Evolutionary conservation across 768 basidiomycete genomes (phyloP).

Genomic region (Trametes sanguinea): DNA sequence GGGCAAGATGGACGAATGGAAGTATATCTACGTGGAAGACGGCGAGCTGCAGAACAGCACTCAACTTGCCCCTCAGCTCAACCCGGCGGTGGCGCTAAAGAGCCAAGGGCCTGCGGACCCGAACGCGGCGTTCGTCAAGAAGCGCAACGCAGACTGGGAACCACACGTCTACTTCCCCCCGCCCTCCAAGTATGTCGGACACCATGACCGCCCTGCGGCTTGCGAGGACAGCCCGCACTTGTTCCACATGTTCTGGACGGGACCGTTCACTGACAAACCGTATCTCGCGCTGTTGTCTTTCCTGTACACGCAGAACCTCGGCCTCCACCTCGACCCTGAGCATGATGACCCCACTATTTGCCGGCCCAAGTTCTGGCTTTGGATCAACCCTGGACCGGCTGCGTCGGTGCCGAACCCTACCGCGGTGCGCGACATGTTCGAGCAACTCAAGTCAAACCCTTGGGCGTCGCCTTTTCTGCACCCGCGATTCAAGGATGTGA

Average conservation of each 20-base stretch:
- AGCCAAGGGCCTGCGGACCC: conserved; percentile 42
- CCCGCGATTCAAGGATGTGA: conserved; percentile 85
- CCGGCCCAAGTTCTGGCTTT: conserved; percentile 93
- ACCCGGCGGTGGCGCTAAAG: conserved; percentile 33
- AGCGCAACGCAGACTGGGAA: conserved; percentile 66
- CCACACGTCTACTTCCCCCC: conserved; percentile 49
- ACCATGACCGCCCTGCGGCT: conserved; percentile 54
- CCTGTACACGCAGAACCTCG: conserved; percentile 93
- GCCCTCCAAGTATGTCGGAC: conserved; percentile 55
- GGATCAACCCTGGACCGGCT: conserved; percentile 99
- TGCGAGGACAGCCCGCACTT: conserved; percentile 85
- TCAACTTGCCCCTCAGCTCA: conserved; percentile 34
- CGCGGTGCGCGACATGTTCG: conserved; percentile 81
- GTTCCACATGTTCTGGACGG: conserved; percentile 99
- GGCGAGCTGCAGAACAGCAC: conserved; percentile 42
- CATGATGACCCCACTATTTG: conserved; percentile 60
- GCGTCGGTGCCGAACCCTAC: conserved; percentile 84
- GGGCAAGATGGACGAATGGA: conserved; percentile 80
- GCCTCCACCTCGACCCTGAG: conserved; percentile 63
- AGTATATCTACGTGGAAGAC: conserved; percentile 83
- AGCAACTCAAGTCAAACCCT: conserved; percentile 77
- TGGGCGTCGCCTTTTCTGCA: conserved; percentile 97
- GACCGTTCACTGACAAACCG: conserved; percentile 97
- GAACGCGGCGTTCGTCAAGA: conserved; percentile 57
- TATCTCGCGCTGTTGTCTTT: conserved; percentile 94